These are phyloP conservation scores for Penicillium sp. DNA, from an alignment of 2,329 filamentous ascomycete genomes.

Conservation along the genomic window DNA sequence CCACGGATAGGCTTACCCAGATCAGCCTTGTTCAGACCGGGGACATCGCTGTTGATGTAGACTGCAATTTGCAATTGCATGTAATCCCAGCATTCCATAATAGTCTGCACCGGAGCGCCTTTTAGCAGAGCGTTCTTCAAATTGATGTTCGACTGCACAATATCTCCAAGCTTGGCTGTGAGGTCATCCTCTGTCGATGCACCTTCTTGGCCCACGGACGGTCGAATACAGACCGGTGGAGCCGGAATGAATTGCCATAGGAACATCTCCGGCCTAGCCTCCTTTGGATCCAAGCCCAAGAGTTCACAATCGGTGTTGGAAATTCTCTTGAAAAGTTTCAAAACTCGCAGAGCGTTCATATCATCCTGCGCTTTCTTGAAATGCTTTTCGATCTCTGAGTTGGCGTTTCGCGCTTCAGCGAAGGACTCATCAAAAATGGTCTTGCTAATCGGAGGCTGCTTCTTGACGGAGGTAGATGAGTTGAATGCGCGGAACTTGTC, in stretches of 20 bases:
- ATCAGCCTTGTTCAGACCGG: slow-evolving; percentile 84
- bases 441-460: slow-evolving; percentile 80
- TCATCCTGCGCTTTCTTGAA: slow-evolving; percentile 92
- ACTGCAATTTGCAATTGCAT: slow-evolving; percentile 93
- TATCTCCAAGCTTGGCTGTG: slow-evolving; percentile 95
- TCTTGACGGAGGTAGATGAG: slow-evolving; percentile 82
- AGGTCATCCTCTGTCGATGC: slow-evolving; percentile 96
- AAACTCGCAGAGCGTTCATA: slow-evolving; percentile 81
- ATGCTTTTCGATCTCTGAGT: slow-evolving; percentile 86
- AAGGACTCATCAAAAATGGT: slow-evolving; percentile 85
- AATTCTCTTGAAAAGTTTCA: slow-evolving; percentile 91
- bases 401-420: slow-evolving; percentile 72
- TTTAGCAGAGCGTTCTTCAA: slow-evolving; percentile 81
- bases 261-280: slow-evolving; percentile 93
- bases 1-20: slow-evolving; percentile 88
- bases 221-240: slow-evolving; percentile 89
- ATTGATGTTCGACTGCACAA: slow-evolving; percentile 87
- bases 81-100: slow-evolving; percentile 99
- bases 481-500: slow-evolving; percentile 90
- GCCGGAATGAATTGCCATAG: slow-evolving; percentile 96
- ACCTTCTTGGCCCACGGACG: slow-evolving; percentile 89
- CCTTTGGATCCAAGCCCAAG: slow-evolving; percentile 80
- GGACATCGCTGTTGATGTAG: slow-evolving; percentile 97
- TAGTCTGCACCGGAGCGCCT: slow-evolving; percentile 80
- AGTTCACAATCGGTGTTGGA: slow-evolving; percentile 85